These are phyloP conservation scores for Adansonia rubrostipa DNA, from an alignment of 441 rosid species.

Conservation along the genomic window DNA sequence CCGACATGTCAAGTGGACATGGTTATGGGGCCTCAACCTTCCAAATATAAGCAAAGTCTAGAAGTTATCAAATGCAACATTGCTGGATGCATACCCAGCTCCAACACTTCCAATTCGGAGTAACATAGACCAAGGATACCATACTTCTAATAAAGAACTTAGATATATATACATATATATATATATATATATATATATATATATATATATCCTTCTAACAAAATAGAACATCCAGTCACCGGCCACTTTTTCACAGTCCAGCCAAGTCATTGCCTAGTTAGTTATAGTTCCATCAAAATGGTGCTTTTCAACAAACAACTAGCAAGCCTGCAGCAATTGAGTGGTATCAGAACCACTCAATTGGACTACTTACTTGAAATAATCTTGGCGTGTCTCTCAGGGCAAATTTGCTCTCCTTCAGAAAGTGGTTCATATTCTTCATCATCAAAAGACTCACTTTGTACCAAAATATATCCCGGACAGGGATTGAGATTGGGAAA, in stretches of 20 bases:
- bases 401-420: constrained; percentile 75
- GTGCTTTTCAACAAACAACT: neutral
- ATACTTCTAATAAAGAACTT: neutral
- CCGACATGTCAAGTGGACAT: neutral
- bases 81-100: neutral
- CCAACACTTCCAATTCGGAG: neutral
- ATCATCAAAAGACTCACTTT: constrained; percentile 52
- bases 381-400: constrained; percentile 71
- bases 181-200: too few species aligned
- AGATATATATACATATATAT: neutral
- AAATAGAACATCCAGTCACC: neutral
- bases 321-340: neutral
- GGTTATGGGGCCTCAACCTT: neutral
- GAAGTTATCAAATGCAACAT: neutral
- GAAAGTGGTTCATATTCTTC: constrained; percentile 76
- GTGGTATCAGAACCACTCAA: neutral
- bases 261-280: neutral
- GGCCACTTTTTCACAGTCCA: neutral
- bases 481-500: constrained; percentile 74
- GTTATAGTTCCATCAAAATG: neutral
- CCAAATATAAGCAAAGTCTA: neutral
- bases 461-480: constrained; percentile 59
- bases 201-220: neutral
- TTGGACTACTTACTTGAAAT: constrained; percentile 68
- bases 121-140: neutral